Evolutionary conservation across 805 yeast genomes (phyloP).

Genomic region (Candida krabiensis): DNA sequence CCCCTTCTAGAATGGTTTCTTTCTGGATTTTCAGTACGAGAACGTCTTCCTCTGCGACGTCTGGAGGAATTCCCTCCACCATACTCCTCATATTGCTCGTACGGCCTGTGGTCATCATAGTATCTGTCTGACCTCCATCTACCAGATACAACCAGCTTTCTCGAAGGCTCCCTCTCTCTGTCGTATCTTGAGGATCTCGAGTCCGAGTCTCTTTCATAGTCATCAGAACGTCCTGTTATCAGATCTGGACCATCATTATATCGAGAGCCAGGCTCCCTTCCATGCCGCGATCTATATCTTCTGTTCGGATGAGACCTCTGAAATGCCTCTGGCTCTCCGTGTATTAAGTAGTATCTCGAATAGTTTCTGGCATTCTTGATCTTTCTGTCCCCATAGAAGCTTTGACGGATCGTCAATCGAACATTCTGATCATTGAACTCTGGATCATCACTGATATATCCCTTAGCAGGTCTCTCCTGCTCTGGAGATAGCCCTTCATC

Average conservation of each 20-base stretch:
- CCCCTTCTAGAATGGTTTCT: conserved; percentile 13
- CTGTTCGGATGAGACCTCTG: conserved; percentile 25
- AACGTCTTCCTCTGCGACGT: conserved; percentile 14
- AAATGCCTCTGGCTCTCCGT: conserved; percentile 64
- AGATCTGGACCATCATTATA: conserved; percentile 27
- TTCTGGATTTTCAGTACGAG: conserved; percentile 9
- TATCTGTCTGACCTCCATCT: conserved; percentile 12
- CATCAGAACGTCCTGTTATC: conserved; percentile 34
- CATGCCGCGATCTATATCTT: conserved; percentile 18
- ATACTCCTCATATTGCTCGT: neutral
- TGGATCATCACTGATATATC: conserved; percentile 30
- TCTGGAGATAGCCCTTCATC: conserved; percentile 22
- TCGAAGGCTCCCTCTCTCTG: conserved; percentile 3
- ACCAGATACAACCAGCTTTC: conserved; percentile 30
- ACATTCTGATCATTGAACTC: conserved; percentile 22
- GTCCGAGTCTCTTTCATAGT: conserved; percentile 8
- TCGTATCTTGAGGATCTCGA: neutral
- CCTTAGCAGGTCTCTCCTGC: conserved; percentile 41
- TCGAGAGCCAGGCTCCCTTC: conserved; percentile 19
- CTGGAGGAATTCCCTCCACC: conserved; percentile 5
- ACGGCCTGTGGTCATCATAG: neutral
- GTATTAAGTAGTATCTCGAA: conserved; percentile 63
- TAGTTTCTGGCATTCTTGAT: conserved; percentile 54
- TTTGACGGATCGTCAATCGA: conserved; percentile 45
- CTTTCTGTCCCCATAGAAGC: conserved; percentile 56